These are phyloP conservation scores for Pseudonitzschia multiseries DNA, from an alignment of 108 stramenopile species.

Conservation along the genomic window DNA sequence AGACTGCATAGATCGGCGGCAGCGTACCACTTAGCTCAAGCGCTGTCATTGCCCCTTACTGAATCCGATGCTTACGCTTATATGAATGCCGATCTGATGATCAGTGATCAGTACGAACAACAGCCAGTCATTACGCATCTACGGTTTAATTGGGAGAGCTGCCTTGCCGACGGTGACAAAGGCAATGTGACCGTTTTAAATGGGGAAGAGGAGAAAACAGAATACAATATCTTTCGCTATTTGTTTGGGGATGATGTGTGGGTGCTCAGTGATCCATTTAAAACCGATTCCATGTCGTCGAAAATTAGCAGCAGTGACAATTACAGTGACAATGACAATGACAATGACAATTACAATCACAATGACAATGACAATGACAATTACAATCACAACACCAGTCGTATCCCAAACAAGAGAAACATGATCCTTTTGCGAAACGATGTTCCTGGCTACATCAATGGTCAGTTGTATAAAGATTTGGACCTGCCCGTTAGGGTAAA, in stretches of 20 bases:
- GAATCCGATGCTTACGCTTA: not conserved
- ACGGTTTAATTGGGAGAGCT: slow-evolving; percentile 39
- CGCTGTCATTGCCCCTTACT: not conserved
- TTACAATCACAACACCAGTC: not conserved
- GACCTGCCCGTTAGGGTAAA: slow-evolving; percentile 15
- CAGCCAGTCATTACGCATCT: slow-evolving; percentile 23
- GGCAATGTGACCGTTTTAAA: not conserved
- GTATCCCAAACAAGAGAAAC: slow-evolving; percentile 3
- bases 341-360: not conserved
- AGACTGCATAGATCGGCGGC: slow-evolving; percentile 42
- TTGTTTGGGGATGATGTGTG: slow-evolving; percentile 49
- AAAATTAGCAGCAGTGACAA: not conserved
- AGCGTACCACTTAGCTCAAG: slow-evolving; percentile 42
- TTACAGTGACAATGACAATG: not conserved
- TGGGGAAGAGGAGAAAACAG: not conserved
- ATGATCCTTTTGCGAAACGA: slow-evolving; percentile 49
- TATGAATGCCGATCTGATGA: not conserved
- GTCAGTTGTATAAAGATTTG: slow-evolving; percentile 46
- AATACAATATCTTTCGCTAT: slow-evolving; percentile 38
- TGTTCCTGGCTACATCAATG: slow-evolving; percentile 45
- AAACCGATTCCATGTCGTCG: not conserved
- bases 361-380: not conserved
- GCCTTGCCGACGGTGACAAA: slow-evolving; percentile 18
- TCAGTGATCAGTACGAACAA: not conserved
- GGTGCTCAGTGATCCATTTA: slow-evolving; percentile 18